A percentile compares a stretch with the other conserved stretches of the same genome.
These are phyloP conservation scores for Euphorbia lathyris DNA, from an alignment of 345 rosid genomes.

Conservation along the genomic window DNA sequence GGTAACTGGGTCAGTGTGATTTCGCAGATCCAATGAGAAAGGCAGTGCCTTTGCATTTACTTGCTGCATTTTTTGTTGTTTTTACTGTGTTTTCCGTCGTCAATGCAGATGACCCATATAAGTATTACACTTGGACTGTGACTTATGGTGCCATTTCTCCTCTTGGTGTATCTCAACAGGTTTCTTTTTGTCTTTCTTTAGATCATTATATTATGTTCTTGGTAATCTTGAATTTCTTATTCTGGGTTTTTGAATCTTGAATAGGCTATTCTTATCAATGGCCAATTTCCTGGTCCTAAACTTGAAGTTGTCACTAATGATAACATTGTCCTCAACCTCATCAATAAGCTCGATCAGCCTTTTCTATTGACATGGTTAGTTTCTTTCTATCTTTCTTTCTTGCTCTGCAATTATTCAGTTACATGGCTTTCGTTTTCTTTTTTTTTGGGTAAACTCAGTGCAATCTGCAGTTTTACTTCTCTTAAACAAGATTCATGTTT, in stretches of 20 bases:
- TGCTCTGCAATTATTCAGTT: background rate
- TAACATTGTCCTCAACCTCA: conserved; percentile 81
- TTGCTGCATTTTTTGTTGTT: conserved; percentile 37
- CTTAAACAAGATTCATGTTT: background rate
- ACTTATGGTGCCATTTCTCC: conserved; percentile 77
- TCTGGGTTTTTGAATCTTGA: conserved; percentile 7
- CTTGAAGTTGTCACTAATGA: conserved; percentile 93
- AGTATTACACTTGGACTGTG: conserved; percentile 79
- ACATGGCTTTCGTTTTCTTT: background rate
- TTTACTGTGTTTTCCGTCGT: conserved; percentile 45
- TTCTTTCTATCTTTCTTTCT: background rate
- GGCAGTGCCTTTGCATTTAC: conserved; percentile 8
- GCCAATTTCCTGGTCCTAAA: conserved; percentile 93
- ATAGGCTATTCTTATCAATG: conserved; percentile 93
- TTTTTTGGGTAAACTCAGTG: background rate
- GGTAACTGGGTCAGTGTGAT: background rate
- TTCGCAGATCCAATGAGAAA: conserved; percentile 24
- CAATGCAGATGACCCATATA: conserved; percentile 77
- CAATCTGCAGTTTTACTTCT: background rate
- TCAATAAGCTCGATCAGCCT: conserved; percentile 92
- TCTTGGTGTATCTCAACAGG: conserved; percentile 78
- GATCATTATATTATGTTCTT: background rate
- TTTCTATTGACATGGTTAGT: conserved; percentile 86
- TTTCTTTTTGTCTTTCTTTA: conserved; percentile 15
- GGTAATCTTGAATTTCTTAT: background rate